Conservation (phyloP, 495 filamentous ascomycete genomes). For the Pseudevernia furfuracea region DNA sequence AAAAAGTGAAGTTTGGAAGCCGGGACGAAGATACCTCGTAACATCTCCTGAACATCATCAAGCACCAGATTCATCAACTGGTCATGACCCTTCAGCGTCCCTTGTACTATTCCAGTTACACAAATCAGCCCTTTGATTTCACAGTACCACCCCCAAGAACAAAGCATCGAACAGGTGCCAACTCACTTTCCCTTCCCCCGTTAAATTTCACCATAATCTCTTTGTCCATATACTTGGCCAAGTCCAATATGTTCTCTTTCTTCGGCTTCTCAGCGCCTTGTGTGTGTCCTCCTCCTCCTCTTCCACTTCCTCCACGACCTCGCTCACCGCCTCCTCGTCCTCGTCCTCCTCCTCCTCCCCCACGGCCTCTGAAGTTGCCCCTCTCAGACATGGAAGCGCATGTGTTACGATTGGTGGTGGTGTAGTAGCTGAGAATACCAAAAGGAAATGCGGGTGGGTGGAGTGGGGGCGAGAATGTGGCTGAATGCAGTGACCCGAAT, state of each 20-base stretch:
- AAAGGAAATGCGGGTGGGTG: conserved; percentile 3
- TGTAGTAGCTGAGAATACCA: not conserved
- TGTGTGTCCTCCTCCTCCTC: conserved; percentile 36
- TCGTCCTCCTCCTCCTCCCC: conserved; percentile 42
- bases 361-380: conserved; percentile 53
- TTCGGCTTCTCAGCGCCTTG: conserved; percentile 70
- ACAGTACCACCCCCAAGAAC: not conserved
- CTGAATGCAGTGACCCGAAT: not conserved
- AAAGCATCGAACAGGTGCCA: not conserved
- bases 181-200: conserved; percentile 81
- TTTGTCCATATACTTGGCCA: conserved; percentile 95
- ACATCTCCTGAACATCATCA: conserved; percentile 83
- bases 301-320: conserved; percentile 41
- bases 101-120: conserved; percentile 53
- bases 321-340: conserved; percentile 37
- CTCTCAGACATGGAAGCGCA: conserved; percentile 56
- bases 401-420: conserved; percentile 18
- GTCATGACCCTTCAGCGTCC: conserved; percentile 88
- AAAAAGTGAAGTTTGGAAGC: not conserved
- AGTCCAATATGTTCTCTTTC: conserved; percentile 96
- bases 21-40: conserved; percentile 56
- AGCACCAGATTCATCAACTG: conserved; percentile 96
- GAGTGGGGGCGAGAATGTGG: conserved; percentile 3
- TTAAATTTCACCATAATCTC: conserved; percentile 91
- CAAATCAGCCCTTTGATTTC: conserved; percentile 16